Conservation (phyloP, 192 early-diverging fungal species). For the Podila horticola region DNA sequence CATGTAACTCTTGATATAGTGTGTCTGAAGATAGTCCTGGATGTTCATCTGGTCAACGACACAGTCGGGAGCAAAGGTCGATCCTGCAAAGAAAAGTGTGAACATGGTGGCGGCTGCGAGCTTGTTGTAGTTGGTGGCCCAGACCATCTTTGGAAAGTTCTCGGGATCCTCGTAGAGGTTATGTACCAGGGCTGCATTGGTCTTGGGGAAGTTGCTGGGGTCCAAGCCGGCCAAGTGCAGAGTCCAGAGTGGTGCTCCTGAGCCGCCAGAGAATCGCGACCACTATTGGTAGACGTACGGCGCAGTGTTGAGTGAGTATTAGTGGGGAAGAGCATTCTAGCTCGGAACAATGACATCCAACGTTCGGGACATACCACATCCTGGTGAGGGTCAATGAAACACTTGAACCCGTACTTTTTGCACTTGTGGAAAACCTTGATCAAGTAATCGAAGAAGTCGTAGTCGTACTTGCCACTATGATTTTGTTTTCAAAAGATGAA, state of each 20-base stretch:
- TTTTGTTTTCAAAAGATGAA: neutral
- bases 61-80: constrained; percentile 59
- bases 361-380: constrained; percentile 54
- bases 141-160: constrained; percentile 68
- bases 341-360: neutral
- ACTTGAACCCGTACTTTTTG: constrained; percentile 55
- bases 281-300: constrained; percentile 46
- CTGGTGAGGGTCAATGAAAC: constrained; percentile 70
- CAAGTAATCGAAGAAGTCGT: constrained; percentile 64
- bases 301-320: neutral
- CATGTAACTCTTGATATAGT: constrained; percentile 59
- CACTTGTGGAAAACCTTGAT: constrained; percentile 59
- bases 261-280: constrained; percentile 67
- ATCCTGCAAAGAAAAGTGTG: constrained; percentile 64
- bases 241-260: constrained; percentile 69
- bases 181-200: constrained; percentile 66
- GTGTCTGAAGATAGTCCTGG: constrained; percentile 67
- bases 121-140: constrained; percentile 69
- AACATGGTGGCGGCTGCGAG: constrained; percentile 66
- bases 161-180: constrained; percentile 54
- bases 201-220: constrained; percentile 52
- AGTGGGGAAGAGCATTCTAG: neutral
- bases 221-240: constrained; percentile 60
- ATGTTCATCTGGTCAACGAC: constrained; percentile 59
- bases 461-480: constrained; percentile 63